Base-by-base conservation (phyloP, 1,139 yeast species). In the Pichia sp. region DNA sequence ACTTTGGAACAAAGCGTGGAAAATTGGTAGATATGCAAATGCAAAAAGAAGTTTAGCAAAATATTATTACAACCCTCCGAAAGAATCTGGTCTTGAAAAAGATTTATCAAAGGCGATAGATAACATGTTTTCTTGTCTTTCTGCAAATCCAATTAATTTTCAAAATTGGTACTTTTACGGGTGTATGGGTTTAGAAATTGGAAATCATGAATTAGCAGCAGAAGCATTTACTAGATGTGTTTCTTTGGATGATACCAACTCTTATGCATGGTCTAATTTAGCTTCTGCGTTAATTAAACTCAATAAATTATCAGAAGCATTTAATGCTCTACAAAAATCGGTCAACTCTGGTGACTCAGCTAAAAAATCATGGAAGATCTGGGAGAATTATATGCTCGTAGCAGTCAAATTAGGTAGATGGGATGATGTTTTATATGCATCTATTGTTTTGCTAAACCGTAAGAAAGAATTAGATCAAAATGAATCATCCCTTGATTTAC, bases 141-240 rank as follows among this genome's bases (percentile, higher is more conserved):
- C 71, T 20, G 77, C 78, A 15, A 82, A 82, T 56, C 94, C 96
- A n/a, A 66, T 87, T 43, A 78, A 74, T 52, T 78, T 74, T 53
- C 85, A 83, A 25, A 85, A 93, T 35, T 89, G 97, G 96, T 91
- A 80, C 60, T 76, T 88, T 54, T 89, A 89, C 55, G 97, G 98
- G 5, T 86, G 96, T 56, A 72, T 89, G 44, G 96, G 95, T 0
- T 67, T 93, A 38, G 96, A 88, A 56, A 63, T 78, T 11, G 72
- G 67, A 10, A 80, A 83, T 52, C 85, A 72, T 64, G 84, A 80
- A 29, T 64, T 85, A 36, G 95, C 97, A 0, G 80, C 96, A 0
- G 95, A 87, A 57, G 96, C 96, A 0, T 89, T 93, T 59, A 81
- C 95, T 2, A 70, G 97, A 54, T 88, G 96, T 65, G 91, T 88